Conservation (phyloP, 164 flowering plant genomes). For the Kalanchoe fedtschenkoi region DNA sequence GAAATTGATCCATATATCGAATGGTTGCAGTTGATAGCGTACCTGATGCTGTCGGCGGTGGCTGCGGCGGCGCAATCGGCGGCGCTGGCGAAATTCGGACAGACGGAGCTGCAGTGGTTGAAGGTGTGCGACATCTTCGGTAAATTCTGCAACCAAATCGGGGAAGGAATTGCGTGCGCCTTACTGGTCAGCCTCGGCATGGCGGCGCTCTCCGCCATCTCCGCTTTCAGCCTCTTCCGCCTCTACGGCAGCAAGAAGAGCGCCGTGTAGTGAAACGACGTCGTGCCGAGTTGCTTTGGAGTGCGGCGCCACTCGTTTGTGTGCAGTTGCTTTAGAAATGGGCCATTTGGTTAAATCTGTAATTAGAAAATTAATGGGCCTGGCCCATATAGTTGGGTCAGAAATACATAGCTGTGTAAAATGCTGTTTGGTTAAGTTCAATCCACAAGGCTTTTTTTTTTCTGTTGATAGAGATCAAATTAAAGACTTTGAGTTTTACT, state of each 20-base stretch:
- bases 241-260: slow-evolving; percentile 52
- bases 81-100: slow-evolving; percentile 48
- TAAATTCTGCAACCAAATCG: slow-evolving; percentile 78
- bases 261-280: slow-evolving; percentile 29
- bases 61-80: slow-evolving; percentile 70
- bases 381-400: background rate
- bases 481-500: too few species aligned
- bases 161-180: slow-evolving; percentile 66
- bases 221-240: slow-evolving; percentile 86
- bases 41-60: slow-evolving; percentile 51
- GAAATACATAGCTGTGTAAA: too few species aligned
- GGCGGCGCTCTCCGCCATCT: slow-evolving; percentile 50
- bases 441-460: too few species aligned
- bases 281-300: background rate
- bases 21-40: slow-evolving; percentile 54
- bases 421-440: too few species aligned
- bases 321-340: too few species aligned
- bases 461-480: too few species aligned
- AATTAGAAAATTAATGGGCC: background rate
- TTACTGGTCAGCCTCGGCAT: slow-evolving; percentile 42
- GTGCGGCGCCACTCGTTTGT: too few species aligned
- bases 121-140: slow-evolving; percentile 62
- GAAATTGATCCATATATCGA: background rate
- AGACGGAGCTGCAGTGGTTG: slow-evolving; percentile 81
- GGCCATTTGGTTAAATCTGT: too few species aligned